Percentiles rank a stretch among this genome's conserved stretches.
These are phyloP conservation scores for Polyporus tsugae DNA, from an alignment of 1,284 basidiomycete genomes.

Conservation along the genomic window DNA sequence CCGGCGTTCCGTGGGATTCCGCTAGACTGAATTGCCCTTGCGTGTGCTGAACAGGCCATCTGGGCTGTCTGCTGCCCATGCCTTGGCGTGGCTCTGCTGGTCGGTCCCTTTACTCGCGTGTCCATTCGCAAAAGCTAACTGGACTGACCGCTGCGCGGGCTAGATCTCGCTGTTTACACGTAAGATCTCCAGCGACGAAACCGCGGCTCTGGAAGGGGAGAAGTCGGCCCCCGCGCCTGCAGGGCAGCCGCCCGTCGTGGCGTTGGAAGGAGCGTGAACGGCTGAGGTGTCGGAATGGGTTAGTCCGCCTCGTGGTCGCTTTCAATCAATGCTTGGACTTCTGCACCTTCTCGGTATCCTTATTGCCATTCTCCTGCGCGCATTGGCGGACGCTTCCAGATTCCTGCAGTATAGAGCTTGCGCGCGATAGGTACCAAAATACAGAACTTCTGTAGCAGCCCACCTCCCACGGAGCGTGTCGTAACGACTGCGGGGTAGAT, in stretches of 20 bases:
- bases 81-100: constrained; percentile 46
- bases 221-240: constrained; percentile 22
- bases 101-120: constrained; percentile 36
- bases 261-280: constrained; percentile 32
- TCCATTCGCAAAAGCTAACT: neutral
- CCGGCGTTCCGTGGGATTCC: constrained; percentile 22
- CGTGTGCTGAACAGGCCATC: constrained; percentile 38
- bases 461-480: neutral
- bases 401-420: constrained; percentile 27
- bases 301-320: constrained; percentile 32
- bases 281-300: constrained; percentile 26
- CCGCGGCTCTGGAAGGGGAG: constrained; percentile 26
- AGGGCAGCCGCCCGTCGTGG: constrained; percentile 8
- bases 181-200: constrained; percentile 34
- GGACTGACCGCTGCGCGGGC: constrained; percentile 25
- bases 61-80: constrained; percentile 48
- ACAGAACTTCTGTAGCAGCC: neutral
- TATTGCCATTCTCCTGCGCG: constrained; percentile 28
- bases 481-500: constrained; percentile 4
- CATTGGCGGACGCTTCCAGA: constrained; percentile 18
- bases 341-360: constrained; percentile 29
- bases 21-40: constrained; percentile 19
- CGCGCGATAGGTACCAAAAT: constrained; percentile 21
- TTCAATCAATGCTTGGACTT: constrained; percentile 20
- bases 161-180: constrained; percentile 43